Conservation (phyloP, 352 stramenopile genomes). For the Pythium brachiatum region DNA sequence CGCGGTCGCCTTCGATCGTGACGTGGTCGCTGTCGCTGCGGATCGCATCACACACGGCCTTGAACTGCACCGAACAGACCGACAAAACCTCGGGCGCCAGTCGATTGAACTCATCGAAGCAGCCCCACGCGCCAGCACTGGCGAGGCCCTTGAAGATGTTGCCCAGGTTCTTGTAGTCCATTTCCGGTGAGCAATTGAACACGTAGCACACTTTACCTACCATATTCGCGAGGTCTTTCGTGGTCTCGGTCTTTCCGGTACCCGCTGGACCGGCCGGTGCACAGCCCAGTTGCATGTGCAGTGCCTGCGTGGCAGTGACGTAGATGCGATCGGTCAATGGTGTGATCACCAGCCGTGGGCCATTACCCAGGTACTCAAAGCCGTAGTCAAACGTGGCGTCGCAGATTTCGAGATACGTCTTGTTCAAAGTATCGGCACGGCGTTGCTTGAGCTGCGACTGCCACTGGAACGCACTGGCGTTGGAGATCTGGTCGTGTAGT, state of each 20-base stretch:
- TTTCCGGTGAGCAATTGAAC: conserved; percentile 95
- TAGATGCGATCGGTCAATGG: conserved; percentile 95
- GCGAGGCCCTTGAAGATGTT: conserved; percentile 96
- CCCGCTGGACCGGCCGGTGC: conserved; percentile 87
- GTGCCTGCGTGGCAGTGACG: conserved; percentile 92
- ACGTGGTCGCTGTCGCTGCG: conserved; percentile 80
- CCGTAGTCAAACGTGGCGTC: conserved; percentile 93
- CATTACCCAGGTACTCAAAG: conserved; percentile 96
- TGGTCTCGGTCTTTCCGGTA: conserved; percentile 95
- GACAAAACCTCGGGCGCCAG: conserved; percentile 91
- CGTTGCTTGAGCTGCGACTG: conserved; percentile 92
- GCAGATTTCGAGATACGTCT: conserved; percentile 85
- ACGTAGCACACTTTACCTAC: conserved; percentile 94
- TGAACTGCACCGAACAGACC: conserved; percentile 94
- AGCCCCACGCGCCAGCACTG: conserved; percentile 92
- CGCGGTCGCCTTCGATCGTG: conserved; percentile 89
- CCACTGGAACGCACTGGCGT: conserved; percentile 86
- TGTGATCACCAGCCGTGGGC: conserved; percentile 91
- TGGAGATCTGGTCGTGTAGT: conserved; percentile 80
- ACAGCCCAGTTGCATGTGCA: conserved; percentile 96
- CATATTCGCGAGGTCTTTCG: conserved; percentile 92
- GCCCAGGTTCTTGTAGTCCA: conserved; percentile 94
- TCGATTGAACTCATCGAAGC: conserved; percentile 96
- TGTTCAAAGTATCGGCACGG: conserved; percentile 38
- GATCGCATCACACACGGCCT: conserved; percentile 93